Evolutionary conservation across 2,329 filamentous ascomycete species (phyloP).

Genomic region (Aspergillus niger): DNA sequence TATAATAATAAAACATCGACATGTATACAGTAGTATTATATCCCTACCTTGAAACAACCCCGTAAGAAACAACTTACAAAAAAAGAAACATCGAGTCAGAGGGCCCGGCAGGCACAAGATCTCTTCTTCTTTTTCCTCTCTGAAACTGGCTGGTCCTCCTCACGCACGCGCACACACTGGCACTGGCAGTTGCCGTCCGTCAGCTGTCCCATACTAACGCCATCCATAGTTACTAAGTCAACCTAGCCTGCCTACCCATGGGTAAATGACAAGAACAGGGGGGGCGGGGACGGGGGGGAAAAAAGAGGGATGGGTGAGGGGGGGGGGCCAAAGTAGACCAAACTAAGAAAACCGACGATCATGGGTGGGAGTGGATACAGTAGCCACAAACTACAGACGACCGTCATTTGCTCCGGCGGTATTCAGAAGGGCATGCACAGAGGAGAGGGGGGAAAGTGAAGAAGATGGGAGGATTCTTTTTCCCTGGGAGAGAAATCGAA

Average conservation of each 20-base stretch:
- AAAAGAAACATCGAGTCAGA: not conserved
- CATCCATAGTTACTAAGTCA: conserved; percentile 12
- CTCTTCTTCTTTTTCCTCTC: not conserved
- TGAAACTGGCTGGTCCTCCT: not conserved
- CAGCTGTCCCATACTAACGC: conserved; percentile 24
- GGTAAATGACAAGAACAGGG: conserved; percentile 21
- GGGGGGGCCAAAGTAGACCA: not conserved
- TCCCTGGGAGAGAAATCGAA: too few species aligned
- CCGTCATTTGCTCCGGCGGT: conserved; percentile 21
- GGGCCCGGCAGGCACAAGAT: not conserved
- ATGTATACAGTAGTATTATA: too few species aligned
- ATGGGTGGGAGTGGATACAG: conserved; percentile 25
- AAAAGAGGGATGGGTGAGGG: conserved; percentile 6
- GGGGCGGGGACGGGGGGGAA: not conserved
- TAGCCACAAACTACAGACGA: conserved; percentile 26
- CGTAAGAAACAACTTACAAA: not conserved
- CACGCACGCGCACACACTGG: conserved; percentile 4
- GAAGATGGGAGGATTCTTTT: not conserved
- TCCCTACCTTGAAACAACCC: too few species aligned
- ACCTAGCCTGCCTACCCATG: too few species aligned
- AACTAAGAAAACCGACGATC: conserved; percentile 24
- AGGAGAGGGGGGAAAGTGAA: not conserved
- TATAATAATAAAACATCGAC: not conserved
- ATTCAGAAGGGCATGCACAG: conserved; percentile 20
- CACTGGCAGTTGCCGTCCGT: not conserved